A percentile compares a stretch with the other conserved stretches of the same genome.
These are phyloP conservation scores for Apophysomyces ossiformis DNA, from an alignment of 371 early-diverging fungal genomes.

Conservation along the genomic window DNA sequence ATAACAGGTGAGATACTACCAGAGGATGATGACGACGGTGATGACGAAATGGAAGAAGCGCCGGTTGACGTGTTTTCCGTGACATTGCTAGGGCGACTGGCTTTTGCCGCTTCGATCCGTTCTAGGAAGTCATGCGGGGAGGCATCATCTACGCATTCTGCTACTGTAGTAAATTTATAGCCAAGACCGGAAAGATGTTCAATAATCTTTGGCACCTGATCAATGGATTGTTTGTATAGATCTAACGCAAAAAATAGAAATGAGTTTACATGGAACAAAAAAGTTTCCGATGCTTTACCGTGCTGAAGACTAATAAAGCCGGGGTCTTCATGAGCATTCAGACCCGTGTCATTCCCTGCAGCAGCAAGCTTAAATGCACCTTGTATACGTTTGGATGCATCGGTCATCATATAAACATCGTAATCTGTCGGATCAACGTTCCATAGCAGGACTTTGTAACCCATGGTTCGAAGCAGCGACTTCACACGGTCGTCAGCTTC, in stretches of 20 bases:
- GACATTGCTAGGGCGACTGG: not conserved
- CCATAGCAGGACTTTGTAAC: constrained; percentile 59
- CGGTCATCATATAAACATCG: constrained; percentile 31
- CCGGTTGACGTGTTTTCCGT: not conserved
- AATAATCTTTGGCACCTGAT: constrained; percentile 43
- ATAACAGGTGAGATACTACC: not conserved
- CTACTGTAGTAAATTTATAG: constrained; percentile 38
- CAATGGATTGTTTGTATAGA: constrained; percentile 46
- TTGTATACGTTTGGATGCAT: constrained; percentile 28
- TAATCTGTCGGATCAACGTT: constrained; percentile 59
- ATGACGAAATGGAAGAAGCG: no score
- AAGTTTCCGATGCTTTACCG: constrained; percentile 25
- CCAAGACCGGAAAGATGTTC: constrained; percentile 27
- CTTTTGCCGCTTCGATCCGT: not conserved
- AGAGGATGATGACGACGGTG: not conserved
- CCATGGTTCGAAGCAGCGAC: constrained; percentile 46
- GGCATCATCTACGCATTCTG: constrained; percentile 40
- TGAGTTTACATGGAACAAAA: not conserved
- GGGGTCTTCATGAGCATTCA: constrained; percentile 45
- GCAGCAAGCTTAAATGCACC: constrained; percentile 30
- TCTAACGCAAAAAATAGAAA: constrained; percentile 23
- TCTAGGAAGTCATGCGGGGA: constrained; percentile 27
- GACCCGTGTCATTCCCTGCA: constrained; percentile 30
- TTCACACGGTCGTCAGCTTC: constrained; percentile 59
- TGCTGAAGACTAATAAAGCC: constrained; percentile 52